Evolutionary conservation across 2,329 filamentous ascomycete species (phyloP).

Genomic region (Phialophora verrucosa): DNA sequence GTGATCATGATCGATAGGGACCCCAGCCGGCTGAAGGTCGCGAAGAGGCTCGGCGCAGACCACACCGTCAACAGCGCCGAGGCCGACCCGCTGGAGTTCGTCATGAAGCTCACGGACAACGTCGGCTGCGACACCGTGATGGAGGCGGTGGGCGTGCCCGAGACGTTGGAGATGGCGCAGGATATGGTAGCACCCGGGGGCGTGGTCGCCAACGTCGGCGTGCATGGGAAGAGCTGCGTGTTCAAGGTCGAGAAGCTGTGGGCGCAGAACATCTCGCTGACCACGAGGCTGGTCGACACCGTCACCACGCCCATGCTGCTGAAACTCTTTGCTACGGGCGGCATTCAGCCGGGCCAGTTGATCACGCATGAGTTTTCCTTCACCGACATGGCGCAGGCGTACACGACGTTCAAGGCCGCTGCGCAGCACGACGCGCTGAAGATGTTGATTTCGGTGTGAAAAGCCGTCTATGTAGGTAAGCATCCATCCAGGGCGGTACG

Average conservation of each 20-base stretch:
- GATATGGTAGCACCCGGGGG: constrained; percentile 60
- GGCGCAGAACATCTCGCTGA: constrained; percentile 61
- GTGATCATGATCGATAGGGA: constrained; percentile 62
- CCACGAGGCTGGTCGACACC: constrained; percentile 56
- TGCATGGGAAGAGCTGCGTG: constrained; percentile 61
- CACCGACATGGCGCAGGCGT: constrained; percentile 52
- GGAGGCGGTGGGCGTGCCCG: constrained; percentile 62
- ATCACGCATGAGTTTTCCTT: constrained; percentile 57
- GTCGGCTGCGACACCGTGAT: constrained; percentile 64
- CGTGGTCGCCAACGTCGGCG: constrained; percentile 63
- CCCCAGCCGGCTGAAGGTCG: constrained; percentile 54
- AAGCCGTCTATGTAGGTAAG: background rate
- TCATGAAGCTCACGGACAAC: constrained; percentile 56
- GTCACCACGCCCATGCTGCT: constrained; percentile 57
- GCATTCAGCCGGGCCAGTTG: constrained; percentile 50
- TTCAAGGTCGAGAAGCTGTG: constrained; percentile 62
- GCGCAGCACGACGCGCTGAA: constrained; percentile 54
- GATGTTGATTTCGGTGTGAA: constrained; percentile 46
- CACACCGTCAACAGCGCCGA: constrained; percentile 51
- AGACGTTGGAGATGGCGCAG: constrained; percentile 61
- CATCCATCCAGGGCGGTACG: background rate
- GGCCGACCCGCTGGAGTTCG: constrained; percentile 46
- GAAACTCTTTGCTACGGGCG: constrained; percentile 52
- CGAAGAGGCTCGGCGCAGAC: constrained; percentile 57
- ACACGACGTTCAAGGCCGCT: constrained; percentile 52